Evolutionary conservation across 2,329 filamentous ascomycete species (phyloP), one percentile per base, ranked within the genome.

Genomic region (Fusarium ramigenum): DNA sequence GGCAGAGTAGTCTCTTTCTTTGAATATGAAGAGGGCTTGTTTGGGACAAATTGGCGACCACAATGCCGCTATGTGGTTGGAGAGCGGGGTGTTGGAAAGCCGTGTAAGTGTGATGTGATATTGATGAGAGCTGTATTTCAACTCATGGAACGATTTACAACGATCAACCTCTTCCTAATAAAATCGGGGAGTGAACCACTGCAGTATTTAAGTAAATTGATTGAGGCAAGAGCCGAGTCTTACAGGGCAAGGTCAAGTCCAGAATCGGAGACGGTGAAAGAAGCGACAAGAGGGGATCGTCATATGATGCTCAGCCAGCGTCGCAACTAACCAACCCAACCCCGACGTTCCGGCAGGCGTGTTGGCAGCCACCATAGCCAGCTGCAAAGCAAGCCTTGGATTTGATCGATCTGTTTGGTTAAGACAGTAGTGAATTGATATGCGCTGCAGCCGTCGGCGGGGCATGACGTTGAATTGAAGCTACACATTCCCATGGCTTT

Each of bases 381-480:
- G 42, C 37, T 42, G 46, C 57, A 44, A 34, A 50, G 37, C 40
- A 59, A 69, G 52, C 66, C 46, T 69, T 42, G 56, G 19, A 47
- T 36, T 46, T 23, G 44, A 37, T 49, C 30, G 16, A 36, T 70
- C 42, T 60, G 66, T 60, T 44, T 70, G 67, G 67, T 54, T 46
- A 34, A 37, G 23, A 36, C 36, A 28, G 32, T 25, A 52, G 54
- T 23, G 18, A 49, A 57, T 40, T 49, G 65, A 64, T 37, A 47
- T 40, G 50, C 46, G 40, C 56, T 61, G 36, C 66, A 57, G 30
- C 42, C 40, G 23, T 58, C 52, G 21, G 67, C 53, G 37, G 53
- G 66, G 66, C 70, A 80, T 80, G 79, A 78, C 79, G 79, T 79
- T 79, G 69, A 62, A 66, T 69, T 77, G 74, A 75, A 69, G 64